Evolutionary conservation across 1,284 basidiomycete genomes (phyloP), one percentile per base, ranked within the genome.

Genomic region (Violaceomyces palustris): DNA sequence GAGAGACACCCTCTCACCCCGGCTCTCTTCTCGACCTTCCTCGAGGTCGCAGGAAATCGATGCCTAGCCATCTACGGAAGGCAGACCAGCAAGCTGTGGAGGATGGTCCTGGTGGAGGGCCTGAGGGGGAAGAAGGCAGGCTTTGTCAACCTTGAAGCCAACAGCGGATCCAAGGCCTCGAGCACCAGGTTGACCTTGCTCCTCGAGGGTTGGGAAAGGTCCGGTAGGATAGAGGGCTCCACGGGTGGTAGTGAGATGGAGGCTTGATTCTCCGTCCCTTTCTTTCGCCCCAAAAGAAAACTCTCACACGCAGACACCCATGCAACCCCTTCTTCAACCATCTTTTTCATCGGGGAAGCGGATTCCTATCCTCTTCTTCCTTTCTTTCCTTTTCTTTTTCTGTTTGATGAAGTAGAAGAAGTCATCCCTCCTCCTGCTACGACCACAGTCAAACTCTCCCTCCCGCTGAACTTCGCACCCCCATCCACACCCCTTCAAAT

Each of bases 131-230:
- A 51, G 12, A 54, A 50, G 27, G 60, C 68, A 1, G 64, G 56
- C 0, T 64, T 63, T 31, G 35, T 51, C 17, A 30, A 51, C 25
- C 40, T 47, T 15, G 43, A 37, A 4, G 23, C 39, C 1, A 41
- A 56, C 3, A 62, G 64, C 1, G 45, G 47, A 18, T 61, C 63
- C 11, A 62, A 58, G 22, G 61, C 69, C 2, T 64, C 67, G 12
- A 49, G 41, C 9, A 61, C 71, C 6, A 48, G 71, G 14, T 42
- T 75, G 32, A 40, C 54, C 33, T 46, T 75, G 5, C 45, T 74
- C 46, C 55, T 75, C 29, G 72, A 72, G 32, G 67, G 71, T 6
- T 75, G 73, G 74, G 48, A 54, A 29, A 53, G 63, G 46, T 54
- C 31, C 24, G 59, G 62, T 3, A 24, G 10, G 1, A 45, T 60